phyloP scores from a whole-genome alignment of 1,284 basidiomycete species.

The Laetiporus sulphureus region DNA sequence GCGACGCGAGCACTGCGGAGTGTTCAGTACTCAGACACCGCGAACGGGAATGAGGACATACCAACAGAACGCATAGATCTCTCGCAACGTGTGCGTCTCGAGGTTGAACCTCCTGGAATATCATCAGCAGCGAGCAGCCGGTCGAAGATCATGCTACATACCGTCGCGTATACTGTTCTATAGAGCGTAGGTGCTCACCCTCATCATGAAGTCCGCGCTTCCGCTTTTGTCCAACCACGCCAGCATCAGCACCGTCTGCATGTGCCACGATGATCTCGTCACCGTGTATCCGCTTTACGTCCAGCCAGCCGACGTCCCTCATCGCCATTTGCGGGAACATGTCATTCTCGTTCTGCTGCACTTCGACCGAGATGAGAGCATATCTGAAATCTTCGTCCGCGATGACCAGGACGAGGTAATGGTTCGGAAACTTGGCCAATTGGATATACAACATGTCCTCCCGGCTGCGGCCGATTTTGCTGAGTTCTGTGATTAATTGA shows the following conservation, averaged over 20 bases:
- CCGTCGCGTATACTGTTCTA: constrained; percentile 17
- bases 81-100: constrained; percentile 60
- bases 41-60: too few relatives aligned
- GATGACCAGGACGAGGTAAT: constrained; percentile 75
- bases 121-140: background rate
- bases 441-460: constrained; percentile 62
- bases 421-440: constrained; percentile 58
- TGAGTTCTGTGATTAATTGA: constrained; percentile 37
- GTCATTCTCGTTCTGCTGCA: constrained; percentile 41
- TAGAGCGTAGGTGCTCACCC: constrained; percentile 6
- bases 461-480: constrained; percentile 53
- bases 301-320: constrained; percentile 74
- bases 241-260: constrained; percentile 1
- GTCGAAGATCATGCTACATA: constrained; percentile 6
- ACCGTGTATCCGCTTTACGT: constrained; percentile 54
- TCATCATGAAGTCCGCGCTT: constrained; percentile 27
- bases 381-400: constrained; percentile 71
- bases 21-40: background rate
- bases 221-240: constrained; percentile 27
- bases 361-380: constrained; percentile 61
- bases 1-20: constrained; percentile 76
- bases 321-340: constrained; percentile 54
- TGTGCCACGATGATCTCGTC: constrained; percentile 27
- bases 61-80: constrained; percentile 80
- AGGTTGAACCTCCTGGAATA: constrained; percentile 49